Percentiles rank a stretch among this genome's conserved stretches.
Conservation (phyloP, 1,139 yeast species). For the Debaryomyces singareniensis region DNA sequence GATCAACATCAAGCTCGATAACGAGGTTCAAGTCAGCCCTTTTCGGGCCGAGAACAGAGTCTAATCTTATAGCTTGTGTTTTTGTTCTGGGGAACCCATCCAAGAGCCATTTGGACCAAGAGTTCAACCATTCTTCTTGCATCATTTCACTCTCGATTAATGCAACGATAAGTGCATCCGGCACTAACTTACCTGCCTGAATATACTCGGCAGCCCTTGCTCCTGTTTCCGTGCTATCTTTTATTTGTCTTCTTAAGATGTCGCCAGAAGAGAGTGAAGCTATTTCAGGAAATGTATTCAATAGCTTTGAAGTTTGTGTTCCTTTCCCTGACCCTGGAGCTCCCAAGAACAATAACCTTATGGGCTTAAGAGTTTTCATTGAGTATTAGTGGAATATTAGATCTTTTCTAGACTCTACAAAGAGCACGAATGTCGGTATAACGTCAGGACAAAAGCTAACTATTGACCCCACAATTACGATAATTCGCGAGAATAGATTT, state of each 20-base stretch:
- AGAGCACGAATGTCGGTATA: no score
- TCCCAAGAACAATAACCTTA: slow-evolving; percentile 69
- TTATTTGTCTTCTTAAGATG: slow-evolving; percentile 63
- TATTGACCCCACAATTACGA: no score
- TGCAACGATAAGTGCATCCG: slow-evolving; percentile 62
- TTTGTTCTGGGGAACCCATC: slow-evolving; percentile 90
- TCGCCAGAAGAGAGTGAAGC: slow-evolving; percentile 79
- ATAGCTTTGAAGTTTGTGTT: slow-evolving; percentile 66
- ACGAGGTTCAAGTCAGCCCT: slow-evolving; percentile 57
- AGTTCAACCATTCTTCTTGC: slow-evolving; percentile 38
- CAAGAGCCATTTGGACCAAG: slow-evolving; percentile 57
- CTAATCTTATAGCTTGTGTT: slow-evolving; percentile 61
- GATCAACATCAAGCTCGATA: slow-evolving; percentile 80
- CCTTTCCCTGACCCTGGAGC: slow-evolving; percentile 98
- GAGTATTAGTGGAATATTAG: no score
- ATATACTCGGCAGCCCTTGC: slow-evolving; percentile 50
- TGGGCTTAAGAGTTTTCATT: slow-evolving; percentile 26
- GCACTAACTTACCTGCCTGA: slow-evolving; percentile 59
- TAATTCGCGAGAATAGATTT: no score
- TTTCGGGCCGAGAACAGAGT: slow-evolving; percentile 32
- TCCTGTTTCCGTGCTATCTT: slow-evolving; percentile 52
- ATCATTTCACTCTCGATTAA: slow-evolving; percentile 49
- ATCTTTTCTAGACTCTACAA: no score
- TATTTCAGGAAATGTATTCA: slow-evolving; percentile 45
- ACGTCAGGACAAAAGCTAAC: no score